Evolutionary conservation across 1,284 basidiomycete genomes (phyloP), one percentile per base, ranked within the genome.

Genomic region (Papiliotrema flavescens): DNA sequence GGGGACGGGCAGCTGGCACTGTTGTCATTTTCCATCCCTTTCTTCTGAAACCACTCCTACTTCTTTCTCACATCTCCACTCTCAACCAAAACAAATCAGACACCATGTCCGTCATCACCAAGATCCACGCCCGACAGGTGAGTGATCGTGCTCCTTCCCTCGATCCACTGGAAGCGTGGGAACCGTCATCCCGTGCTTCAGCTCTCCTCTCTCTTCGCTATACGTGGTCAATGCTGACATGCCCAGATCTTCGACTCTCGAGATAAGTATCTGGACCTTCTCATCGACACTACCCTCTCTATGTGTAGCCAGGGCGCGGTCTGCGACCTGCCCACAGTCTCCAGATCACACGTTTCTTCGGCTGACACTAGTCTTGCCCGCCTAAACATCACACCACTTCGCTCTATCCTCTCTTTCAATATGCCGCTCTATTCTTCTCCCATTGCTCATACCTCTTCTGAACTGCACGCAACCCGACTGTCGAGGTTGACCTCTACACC

Each of bases 401-500:
- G 36, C 40, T 45, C 13, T 37, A 36, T 34, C 35, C 5, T 37
- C 24, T 17, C 22, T 39, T 23, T 53, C 14, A 20, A 13, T 34
- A 14, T 40, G 34, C 43, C 24, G 22, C 5, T 15, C 39, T 17
- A 26, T n/a, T 4, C 45, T 42, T 36, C 17, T 17, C 34, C 35
- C 9, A 32, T 40, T n/a, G 41, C 40, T 32, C 28, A 11, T 32
- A 32, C 28, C 28, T 32, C 28, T 23, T 71, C 59, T 59, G 56
- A 54, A 53, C 56, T 56, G 59, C 55, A 71, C 72, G 75, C 65
- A 92, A 94, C 83, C 90, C 91, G 67, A 93, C 91, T 71, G 90
- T 96, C 77, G 90, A 95, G 81, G 93, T 96, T 75, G 94, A 96
- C 77, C 80, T 97, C 71, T 77, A 82, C 82, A 96, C 93, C 63